Conservation (phyloP, 1,139 yeast genomes). For the Zygosaccharomyces pseudobailii region DNA sequence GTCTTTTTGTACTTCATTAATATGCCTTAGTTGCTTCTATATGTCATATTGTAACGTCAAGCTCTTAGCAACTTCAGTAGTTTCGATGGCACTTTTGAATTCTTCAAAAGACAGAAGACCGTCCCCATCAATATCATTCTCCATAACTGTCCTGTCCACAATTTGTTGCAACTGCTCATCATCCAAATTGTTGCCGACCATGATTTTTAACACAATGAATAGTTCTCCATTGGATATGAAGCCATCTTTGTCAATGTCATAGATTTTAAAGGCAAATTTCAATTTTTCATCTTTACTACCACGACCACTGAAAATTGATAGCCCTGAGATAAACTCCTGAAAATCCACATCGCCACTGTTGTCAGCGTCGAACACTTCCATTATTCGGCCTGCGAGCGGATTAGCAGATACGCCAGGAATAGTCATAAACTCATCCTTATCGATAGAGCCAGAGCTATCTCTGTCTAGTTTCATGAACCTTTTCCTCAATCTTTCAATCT, state of each 20-base stretch:
- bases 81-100: conserved; percentile 69
- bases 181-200: conserved; percentile 90
- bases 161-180: conserved; percentile 90
- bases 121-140: conserved; percentile 88
- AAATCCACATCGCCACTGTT: conserved; percentile 93
- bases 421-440: conserved; percentile 80
- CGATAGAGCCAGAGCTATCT: conserved; percentile 90
- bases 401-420: conserved; percentile 91
- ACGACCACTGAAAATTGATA: conserved; percentile 88
- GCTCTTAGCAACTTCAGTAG: conserved; percentile 57
- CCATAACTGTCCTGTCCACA: conserved; percentile 93
- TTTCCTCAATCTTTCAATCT: conserved; percentile 83
- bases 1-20: neutral
- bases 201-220: conserved; percentile 86
- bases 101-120: conserved; percentile 85
- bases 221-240: conserved; percentile 92
- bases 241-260: conserved; percentile 95
- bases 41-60: conserved; percentile 43
- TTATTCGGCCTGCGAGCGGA: conserved; percentile 82
- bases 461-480: conserved; percentile 93
- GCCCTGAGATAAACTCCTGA: conserved; percentile 87
- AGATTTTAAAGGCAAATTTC: conserved; percentile 84
- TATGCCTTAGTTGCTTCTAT: neutral
- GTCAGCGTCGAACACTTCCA: conserved; percentile 93
- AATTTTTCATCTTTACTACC: conserved; percentile 81